Evolutionary conservation across 352 stramenopile genomes (phyloP), one percentile per base, ranked within the genome.

Genomic region (Phytophthora hibernalis): DNA sequence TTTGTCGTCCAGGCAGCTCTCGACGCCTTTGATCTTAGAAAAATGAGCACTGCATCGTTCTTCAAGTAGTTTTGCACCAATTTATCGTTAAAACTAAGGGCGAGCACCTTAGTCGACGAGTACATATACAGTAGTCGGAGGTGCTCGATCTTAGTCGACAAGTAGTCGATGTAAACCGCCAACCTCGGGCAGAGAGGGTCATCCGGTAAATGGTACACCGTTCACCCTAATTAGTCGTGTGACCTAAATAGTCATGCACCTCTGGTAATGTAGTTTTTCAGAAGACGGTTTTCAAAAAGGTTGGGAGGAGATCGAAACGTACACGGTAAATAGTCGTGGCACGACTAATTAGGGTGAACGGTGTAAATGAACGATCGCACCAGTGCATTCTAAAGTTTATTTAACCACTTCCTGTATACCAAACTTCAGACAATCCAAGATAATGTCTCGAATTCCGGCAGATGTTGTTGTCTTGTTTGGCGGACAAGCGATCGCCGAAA

Each of bases 401-500:
- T 31, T 31, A 31, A 31, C 26, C 31, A 16, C 31, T 15, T 37
- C 11, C 31, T 37, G 31, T 37, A 10, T 24, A 20, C 28, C 26
- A 20, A 55, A 20, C 37, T 20, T 43, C 11, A 40, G 12, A n/a
- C 28, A 44, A 18, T 21, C 9, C 20, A 2, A 40, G 12, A n/a
- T 9, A 44, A 18, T 21, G 37, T 44, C 37, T 11, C 16, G 16
- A 44, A 44, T 44, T 49, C 21, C 13, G 12, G 45, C 20, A 30
- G 55, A n/a, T n/a, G n/a, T n/a, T n/a, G n/a, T n/a, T n/a, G n/a
- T n/a, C n/a, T n/a, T 61, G 54, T 12, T 61, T 53, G 42, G 54
- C 20, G 30, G 22, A 64, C 56, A 65, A 65, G 58, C 48, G 30
- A 65, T 61, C 57, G 48, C 35, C 58, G 58, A 66, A 58, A 59